Evolutionary conservation across 2,329 filamentous ascomycete genomes (phyloP).

Genomic region (Fusarium chaquense): DNA sequence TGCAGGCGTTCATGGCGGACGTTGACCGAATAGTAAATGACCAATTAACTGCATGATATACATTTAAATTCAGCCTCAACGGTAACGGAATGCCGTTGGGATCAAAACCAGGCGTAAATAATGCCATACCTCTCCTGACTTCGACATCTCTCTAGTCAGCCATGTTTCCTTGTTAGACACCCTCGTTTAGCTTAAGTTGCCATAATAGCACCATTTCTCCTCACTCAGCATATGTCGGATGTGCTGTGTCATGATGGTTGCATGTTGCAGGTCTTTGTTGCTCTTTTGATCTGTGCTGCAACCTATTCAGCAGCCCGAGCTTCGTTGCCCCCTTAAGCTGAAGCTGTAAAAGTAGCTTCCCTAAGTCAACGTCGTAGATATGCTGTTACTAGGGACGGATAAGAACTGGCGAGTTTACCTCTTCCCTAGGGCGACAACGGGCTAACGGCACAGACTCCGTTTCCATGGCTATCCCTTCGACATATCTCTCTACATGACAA

Average conservation of each 20-base stretch:
- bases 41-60: constrained; percentile 69
- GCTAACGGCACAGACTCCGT: constrained; percentile 39
- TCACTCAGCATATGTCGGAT: not conserved
- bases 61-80: constrained; percentile 70
- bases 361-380: not conserved
- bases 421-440: constrained; percentile 32
- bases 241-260: constrained; percentile 48
- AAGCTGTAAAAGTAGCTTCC: not conserved
- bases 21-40: constrained; percentile 68
- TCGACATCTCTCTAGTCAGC: not conserved
- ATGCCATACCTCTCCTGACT: constrained; percentile 47
- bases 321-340: constrained; percentile 63
- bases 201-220: not conserved
- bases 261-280: constrained; percentile 53
- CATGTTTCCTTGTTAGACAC: not conserved
- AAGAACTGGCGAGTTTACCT: constrained; percentile 48
- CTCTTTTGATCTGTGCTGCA: constrained; percentile 56
- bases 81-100: constrained; percentile 59
- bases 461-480: constrained; percentile 58
- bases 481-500: constrained; percentile 55
- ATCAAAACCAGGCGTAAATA: constrained; percentile 59
- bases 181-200: not conserved
- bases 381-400: constrained; percentile 26
- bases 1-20: constrained; percentile 60
- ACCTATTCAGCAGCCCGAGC: constrained; percentile 60